Evolutionary conservation across 1,139 yeast genomes (phyloP), one percentile per base, ranked within the genome.

Genomic region (Geotrichum citri-aurantii): DNA sequence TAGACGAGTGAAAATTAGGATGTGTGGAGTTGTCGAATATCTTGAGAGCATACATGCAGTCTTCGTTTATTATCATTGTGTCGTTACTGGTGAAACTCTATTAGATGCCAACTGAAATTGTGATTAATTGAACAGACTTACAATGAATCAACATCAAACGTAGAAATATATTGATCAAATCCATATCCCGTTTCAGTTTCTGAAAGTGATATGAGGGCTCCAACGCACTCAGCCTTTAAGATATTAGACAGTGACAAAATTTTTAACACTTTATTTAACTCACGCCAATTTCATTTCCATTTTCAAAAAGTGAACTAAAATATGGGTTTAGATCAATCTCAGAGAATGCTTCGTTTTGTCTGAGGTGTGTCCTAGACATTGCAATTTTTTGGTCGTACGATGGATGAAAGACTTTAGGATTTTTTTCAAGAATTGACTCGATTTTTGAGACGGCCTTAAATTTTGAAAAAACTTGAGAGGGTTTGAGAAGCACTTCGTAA

Each of bases 41-140:
- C 48, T 68, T 68, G 5, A 77, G 60, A 0, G 79, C 68, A 40
- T 64, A 61, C 33, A 76, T 62, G 47, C 77, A 68, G 52, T 75
- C 76, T n/a, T 69, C 65, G 63, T 76, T 79, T 27, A 77, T 59
- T 37, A 69, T 64, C 72, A 76, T 66, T 14, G 56, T 31, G 33
- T 62, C 53, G 19, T 54, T 56, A 11, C 59, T 56, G 44, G 19
- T 26, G 31, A 6, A 19, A 49, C 27, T 48, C 14, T n/a, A 17
- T 37, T 37, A 37, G 44, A 37, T 37, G 14, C 37, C 10, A 37
- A n/a, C 11, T 10, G 23, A 49, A 42, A 33, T 8, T n/a, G 6
- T 3, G 19, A 17, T 12, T 8, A 12, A 8, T 17, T 19, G 14
- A 48, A 19, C 29, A 21, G 8, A 50, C 59, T 50, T 49, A 53